phyloP scores from a whole-genome alignment of 139 green algal species.

The Chlamydomonas applanata region DNA sequence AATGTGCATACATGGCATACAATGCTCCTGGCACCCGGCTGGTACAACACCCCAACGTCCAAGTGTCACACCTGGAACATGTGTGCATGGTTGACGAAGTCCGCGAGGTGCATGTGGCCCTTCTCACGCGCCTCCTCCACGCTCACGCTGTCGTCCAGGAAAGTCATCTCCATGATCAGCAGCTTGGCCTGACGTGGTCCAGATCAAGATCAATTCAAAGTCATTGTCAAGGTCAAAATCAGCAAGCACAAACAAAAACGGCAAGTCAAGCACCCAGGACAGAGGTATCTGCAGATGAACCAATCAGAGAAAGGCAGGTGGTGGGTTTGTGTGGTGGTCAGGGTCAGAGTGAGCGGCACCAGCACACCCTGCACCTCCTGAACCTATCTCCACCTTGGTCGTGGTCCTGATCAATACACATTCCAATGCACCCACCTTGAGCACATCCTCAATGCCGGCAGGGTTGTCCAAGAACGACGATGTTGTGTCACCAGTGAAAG shows the following conservation, averaged over 20 bases:
- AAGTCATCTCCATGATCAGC: constrained; percentile 75
- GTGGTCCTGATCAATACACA: too few relatives aligned
- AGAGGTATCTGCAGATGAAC: too few relatives aligned
- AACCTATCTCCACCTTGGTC: too few relatives aligned
- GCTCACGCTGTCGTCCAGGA: constrained; percentile 61
- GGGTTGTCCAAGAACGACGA: constrained; percentile 52
- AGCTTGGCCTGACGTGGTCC: constrained; percentile 36
- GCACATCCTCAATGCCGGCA: constrained; percentile 35
- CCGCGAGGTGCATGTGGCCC: constrained; percentile 74
- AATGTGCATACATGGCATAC: too few relatives aligned
- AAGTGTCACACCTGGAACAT: constrained; percentile 53
- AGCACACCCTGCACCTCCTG: too few relatives aligned
- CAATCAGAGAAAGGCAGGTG: too few relatives aligned
- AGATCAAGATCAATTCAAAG: too few relatives aligned
- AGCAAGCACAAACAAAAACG: too few relatives aligned
- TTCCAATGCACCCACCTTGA: constrained; percentile 15
- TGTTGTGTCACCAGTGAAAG: constrained; percentile 87
- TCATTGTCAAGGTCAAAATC: too few relatives aligned
- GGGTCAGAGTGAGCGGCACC: too few relatives aligned
- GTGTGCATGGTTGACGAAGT: constrained; percentile 65
- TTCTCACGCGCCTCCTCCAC: constrained; percentile 43
- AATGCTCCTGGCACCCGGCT: not conserved
- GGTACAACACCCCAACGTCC: not conserved
- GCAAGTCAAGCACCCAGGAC: too few relatives aligned
- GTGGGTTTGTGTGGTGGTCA: too few relatives aligned